These are phyloP conservation scores for Teunomyces funiuensis DNA, from an alignment of 805 yeast species.

Conservation along the genomic window DNA sequence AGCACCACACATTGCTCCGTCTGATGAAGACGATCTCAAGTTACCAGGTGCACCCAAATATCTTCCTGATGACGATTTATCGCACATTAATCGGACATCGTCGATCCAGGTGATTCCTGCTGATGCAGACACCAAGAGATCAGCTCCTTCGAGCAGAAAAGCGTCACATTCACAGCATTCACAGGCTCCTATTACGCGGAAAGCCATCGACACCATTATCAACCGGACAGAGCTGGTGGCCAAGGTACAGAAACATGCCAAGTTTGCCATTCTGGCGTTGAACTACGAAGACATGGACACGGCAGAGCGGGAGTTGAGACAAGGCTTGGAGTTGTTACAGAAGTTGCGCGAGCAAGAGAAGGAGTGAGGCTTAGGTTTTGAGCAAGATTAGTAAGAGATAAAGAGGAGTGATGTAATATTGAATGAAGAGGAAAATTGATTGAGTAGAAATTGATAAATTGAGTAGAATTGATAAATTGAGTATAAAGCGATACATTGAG, in stretches of 20 bases:
- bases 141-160: not conserved
- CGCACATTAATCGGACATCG: conserved; percentile 37
- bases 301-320: conserved; percentile 58
- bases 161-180: not conserved
- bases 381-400: not conserved
- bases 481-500: too few relatives aligned
- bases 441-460: not conserved
- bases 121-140: not conserved
- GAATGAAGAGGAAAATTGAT: not conserved
- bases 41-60: conserved; percentile 45
- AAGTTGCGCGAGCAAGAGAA: conserved; percentile 5
- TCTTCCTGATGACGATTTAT: conserved; percentile 39
- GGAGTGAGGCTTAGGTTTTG: not conserved
- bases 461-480: too few relatives aligned
- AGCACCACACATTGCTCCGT: conserved; percentile 38
- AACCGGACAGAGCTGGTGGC: conserved; percentile 55
- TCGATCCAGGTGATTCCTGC: conserved; percentile 39
- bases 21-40: conserved; percentile 22
- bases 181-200: conserved; percentile 17
- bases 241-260: conserved; percentile 66
- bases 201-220: conserved; percentile 50
- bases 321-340: conserved; percentile 50
- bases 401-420: not conserved
- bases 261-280: conserved; percentile 75
- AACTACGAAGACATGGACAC: conserved; percentile 73